phyloP scores from a whole-genome alignment of 768 basidiomycete genomes.

The Mycena vitilis region DNA sequence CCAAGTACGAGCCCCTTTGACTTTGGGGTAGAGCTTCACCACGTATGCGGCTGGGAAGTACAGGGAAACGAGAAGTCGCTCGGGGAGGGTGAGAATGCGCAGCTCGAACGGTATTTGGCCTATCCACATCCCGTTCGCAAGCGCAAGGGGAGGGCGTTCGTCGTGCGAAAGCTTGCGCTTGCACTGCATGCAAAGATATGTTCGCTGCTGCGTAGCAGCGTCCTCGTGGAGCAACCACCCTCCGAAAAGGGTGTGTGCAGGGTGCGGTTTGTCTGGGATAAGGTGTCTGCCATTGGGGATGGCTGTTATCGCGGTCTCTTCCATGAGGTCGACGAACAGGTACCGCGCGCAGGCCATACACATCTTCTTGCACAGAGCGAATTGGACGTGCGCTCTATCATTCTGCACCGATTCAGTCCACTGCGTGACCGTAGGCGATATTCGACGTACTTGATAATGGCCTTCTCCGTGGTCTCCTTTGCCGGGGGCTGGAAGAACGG shows the following conservation, averaged over 20 bases:
- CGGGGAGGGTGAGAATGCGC: constrained; percentile 33
- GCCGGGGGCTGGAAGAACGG: too few relatives aligned
- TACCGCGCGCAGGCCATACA: neutral
- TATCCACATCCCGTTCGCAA: constrained; percentile 40
- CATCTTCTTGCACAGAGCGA: neutral
- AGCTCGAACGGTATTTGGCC: constrained; percentile 37
- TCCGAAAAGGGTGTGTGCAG: neutral
- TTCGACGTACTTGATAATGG: too few relatives aligned
- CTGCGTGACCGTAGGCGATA: too few relatives aligned
- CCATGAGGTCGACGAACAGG: neutral
- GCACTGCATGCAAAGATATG: too few relatives aligned
- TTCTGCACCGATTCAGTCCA: neutral
- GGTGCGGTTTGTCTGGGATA: neutral
- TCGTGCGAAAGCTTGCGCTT: too few relatives aligned
- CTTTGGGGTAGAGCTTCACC: constrained; percentile 38
- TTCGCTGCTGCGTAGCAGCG: constrained; percentile 51
- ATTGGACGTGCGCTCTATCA: neutral
- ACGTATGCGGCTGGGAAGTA: constrained; percentile 36
- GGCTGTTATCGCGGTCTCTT: neutral
- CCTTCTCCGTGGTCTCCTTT: too few relatives aligned
- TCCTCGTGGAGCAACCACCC: neutral
- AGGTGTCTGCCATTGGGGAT: neutral
- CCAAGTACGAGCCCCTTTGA: constrained; percentile 10
- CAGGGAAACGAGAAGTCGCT: constrained; percentile 38
- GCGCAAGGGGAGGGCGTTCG: too few relatives aligned